Evolutionary conservation across 495 filamentous ascomycete species (phyloP).

Genomic region (Penicillium roqueforti): DNA sequence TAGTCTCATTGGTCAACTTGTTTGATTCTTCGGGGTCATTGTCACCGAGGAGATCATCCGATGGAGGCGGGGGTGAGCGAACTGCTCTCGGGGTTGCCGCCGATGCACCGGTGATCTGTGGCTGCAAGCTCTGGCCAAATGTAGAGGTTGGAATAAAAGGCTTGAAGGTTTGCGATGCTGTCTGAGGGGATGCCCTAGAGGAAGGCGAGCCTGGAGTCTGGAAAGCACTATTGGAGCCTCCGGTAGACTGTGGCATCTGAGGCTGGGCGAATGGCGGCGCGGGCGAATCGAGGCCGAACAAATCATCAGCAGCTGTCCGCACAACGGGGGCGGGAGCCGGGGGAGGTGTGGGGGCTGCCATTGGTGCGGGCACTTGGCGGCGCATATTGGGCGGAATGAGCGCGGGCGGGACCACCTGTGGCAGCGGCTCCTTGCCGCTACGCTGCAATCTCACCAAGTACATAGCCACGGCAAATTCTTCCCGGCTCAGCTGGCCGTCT

Average conservation of each 20-base stretch:
- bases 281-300: slow-evolving; percentile 79
- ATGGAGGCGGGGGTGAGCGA: slow-evolving; percentile 49
- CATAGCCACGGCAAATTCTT: slow-evolving; percentile 98
- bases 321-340: slow-evolving; percentile 44
- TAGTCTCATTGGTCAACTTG: slow-evolving; percentile 80
- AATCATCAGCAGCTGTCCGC: slow-evolving; percentile 81
- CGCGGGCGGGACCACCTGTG: slow-evolving; percentile 68
- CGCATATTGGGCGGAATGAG: slow-evolving; percentile 90
- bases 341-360: slow-evolving; percentile 36
- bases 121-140: slow-evolving; percentile 78
- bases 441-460: slow-evolving; percentile 89
- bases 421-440: slow-evolving; percentile 63
- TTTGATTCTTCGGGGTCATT: slow-evolving; percentile 86
- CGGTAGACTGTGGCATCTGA: slow-evolving; percentile 66
- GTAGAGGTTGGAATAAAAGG: slow-evolving; percentile 88
- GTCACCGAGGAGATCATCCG: slow-evolving; percentile 93
- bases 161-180: slow-evolving; percentile 60
- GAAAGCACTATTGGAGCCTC: slow-evolving; percentile 54
- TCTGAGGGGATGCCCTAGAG: slow-evolving; percentile 35
- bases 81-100: slow-evolving; percentile 35
- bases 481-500: slow-evolving; percentile 74
- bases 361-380: slow-evolving; percentile 51
- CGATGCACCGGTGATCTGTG: slow-evolving; percentile 74
- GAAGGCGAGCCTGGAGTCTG: slow-evolving; percentile 40
- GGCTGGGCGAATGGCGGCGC: slow-evolving; percentile 49